A percentile compares a stretch with the other conserved stretches of the same genome.
These are phyloP conservation scores for Podaxis sp. DNA, from an alignment of 768 basidiomycete species.

Conservation along the genomic window DNA sequence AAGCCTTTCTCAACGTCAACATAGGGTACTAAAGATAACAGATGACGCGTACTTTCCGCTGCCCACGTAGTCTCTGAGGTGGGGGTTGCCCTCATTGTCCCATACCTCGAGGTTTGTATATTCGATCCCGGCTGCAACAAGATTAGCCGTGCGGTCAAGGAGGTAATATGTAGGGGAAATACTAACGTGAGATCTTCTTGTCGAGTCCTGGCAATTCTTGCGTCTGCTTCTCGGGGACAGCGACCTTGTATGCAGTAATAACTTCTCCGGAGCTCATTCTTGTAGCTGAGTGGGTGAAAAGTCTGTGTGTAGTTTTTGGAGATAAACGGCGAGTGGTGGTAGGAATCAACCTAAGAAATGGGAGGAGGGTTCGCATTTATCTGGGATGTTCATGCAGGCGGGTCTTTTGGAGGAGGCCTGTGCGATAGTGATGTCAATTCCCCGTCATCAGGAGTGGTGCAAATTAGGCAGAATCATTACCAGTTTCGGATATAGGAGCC, in stretches of 20 bases:
- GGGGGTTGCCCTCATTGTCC: constrained; percentile 52
- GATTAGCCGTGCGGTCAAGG: not conserved
- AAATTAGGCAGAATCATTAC: constrained; percentile 7
- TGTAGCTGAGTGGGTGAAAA: not conserved
- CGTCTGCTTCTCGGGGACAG: constrained; percentile 37
- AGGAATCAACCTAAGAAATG: not conserved
- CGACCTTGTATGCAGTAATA: constrained; percentile 32
- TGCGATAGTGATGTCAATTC: not conserved
- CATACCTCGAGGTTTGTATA: constrained; percentile 42
- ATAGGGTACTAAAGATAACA: not conserved
- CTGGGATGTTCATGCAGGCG: not conserved
- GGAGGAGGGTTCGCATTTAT: not conserved
- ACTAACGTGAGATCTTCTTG: constrained; percentile 42
- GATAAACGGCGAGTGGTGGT: not conserved
- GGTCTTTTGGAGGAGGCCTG: not conserved
- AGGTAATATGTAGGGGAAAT: constrained; percentile 20
- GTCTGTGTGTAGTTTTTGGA: not conserved
- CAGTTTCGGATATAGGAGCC: not conserved
- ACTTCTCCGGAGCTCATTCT: constrained; percentile 30
- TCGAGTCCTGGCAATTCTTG: constrained; percentile 51
- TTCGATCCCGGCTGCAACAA: constrained; percentile 29
- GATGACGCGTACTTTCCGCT: constrained; percentile 35
- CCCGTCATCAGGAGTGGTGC: not conserved
- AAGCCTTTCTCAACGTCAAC: constrained; percentile 18
- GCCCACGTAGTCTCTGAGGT: constrained; percentile 49